Evolutionary conservation across 2,329 filamentous ascomycete genomes (phyloP), one percentile per base, ranked within the genome.

Genomic region (Tympanopsis confertula): DNA sequence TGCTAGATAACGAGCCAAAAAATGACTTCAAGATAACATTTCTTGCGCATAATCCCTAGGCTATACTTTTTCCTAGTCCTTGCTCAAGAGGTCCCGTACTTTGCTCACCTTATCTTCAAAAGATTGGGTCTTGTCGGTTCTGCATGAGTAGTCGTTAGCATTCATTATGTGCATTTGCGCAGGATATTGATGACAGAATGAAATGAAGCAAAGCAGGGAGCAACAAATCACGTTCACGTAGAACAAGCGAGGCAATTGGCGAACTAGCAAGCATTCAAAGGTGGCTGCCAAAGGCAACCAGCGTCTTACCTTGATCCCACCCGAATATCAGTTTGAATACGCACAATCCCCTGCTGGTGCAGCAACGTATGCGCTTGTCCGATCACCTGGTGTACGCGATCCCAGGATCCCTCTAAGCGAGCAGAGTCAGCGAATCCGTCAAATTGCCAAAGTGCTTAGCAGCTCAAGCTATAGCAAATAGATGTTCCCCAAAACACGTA

Each of bases 301-400:
- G 29, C 20, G 20, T 49, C 50, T 39, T 42, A 64, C 63, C 63
- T 65, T 36, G 69, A 69, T 2, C 76, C 76, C 36, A 77, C 65
- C 3, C 76, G 61, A 43, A 81, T 76, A 56, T 79, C 74, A 44
- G 66, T 71, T 53, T 81, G 76, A 33, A 80, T 78, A 7, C 78
- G 63, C 36, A 74, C 64, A 39, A 76, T 59, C 14, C 73, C 74
- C 45, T 72, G 65, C 36, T 67, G 56, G 47, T 78, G 74, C n/a
- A 78, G 57, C 42, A 75, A 55, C 1, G 59, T 60, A 56, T 78
- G 74, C 32, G 70, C 70, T 51, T 75, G 71, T 5, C 74, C 74
- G 46, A 78, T 78, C 13, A 76, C 57, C 39, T 60, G 30, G 30
- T 33, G 15, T 10, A 78, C 74, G 39, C 70, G 65, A 43, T 78